Conservation (phyloP, 1,284 basidiomycete genomes). For the Fomitiporia mediterranea region DNA sequence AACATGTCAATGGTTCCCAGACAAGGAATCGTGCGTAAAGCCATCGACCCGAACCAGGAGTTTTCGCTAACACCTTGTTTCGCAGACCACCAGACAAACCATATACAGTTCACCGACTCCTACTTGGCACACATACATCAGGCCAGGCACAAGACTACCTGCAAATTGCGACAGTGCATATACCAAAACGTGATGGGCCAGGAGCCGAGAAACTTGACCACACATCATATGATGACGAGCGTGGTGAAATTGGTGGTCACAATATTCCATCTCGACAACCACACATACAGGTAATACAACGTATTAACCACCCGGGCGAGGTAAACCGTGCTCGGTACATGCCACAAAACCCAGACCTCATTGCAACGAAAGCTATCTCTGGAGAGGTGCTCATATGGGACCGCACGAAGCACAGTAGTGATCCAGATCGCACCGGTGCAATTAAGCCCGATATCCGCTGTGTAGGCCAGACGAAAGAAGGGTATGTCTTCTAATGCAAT, state of each 20-base stretch:
- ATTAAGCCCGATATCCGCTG: constrained; percentile 91
- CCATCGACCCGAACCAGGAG: no score
- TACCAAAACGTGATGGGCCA: constrained; percentile 72
- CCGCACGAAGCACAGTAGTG: constrained; percentile 93
- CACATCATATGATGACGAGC: constrained; percentile 88
- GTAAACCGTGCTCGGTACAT: constrained; percentile 98
- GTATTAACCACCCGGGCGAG: constrained; percentile 95
- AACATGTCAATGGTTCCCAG: constrained; percentile 99
- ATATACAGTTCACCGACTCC: constrained; percentile 88
- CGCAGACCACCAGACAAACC: constrained; percentile 84
- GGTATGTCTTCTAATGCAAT: constrained; percentile 47
- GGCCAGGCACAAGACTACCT: constrained; percentile 93
- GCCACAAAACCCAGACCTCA: constrained; percentile 97
- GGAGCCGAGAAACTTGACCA: constrained; percentile 73
- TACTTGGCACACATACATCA: constrained; percentile 97
- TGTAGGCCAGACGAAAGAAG: constrained; percentile 89
- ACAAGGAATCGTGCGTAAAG: constrained; percentile 79
- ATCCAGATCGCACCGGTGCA: constrained; percentile 79
- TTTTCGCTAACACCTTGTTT: no score
- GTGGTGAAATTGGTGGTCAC: constrained; percentile 87
- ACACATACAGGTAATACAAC: constrained; percentile 86
- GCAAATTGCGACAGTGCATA: constrained; percentile 91
- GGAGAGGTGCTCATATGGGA: constrained; percentile 96
- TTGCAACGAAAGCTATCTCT: constrained; percentile 89
- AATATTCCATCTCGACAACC: constrained; percentile 69